Base-by-base conservation (phyloP, 805 yeast species). In the Saccharomycopsis fermentans region DNA sequence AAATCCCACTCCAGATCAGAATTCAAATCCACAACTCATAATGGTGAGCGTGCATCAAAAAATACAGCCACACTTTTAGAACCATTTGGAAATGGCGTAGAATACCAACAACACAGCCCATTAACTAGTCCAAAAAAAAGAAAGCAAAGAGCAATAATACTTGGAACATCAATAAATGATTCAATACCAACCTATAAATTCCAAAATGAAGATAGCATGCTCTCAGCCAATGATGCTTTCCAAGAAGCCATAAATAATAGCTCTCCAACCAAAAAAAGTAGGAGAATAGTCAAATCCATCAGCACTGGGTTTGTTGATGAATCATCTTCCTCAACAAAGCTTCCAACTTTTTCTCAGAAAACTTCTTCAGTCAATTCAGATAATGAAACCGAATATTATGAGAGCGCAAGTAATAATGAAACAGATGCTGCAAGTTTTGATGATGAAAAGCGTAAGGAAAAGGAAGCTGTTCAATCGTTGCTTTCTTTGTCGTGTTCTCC, bases 221-320 rank as follows among this genome's bases (percentile, higher is more conserved):
- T 59, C 4, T 55, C 59, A 1, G 64, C 64, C 6, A 55, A 59
- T 37, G 64, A 59, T 12, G 64, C 64, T 8, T 62, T 62, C 35
- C 43, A 55, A 12, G 62, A 62, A 8, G 61, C 60, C 3, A 57
- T 62, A 4, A 54, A 52, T 9, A 35, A 59, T 26, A 50, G 58
- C 27, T 56, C 59, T 8, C 62, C 62, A 4, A 52, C 50, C 16
- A 59, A 56, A 29, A 26, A 40, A 9, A 39, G 34, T 11, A 51
- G 54, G 21, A 27, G 37, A 29, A 51, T 51, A 29, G 37, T 51
- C 17, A 34, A 52, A 12, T 24, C 36, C 5, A 32, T 50, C 14
- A 27, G 35, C 24, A 29, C 53, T 27, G 35, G 37, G 9, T 50
- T 32, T 29, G 35, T 19, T 4, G 37, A 27, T 50, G 53, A 27